These are phyloP conservation scores for Apiospora koreana DNA, from an alignment of 2,329 filamentous ascomycete genomes.

Conservation along the genomic window DNA sequence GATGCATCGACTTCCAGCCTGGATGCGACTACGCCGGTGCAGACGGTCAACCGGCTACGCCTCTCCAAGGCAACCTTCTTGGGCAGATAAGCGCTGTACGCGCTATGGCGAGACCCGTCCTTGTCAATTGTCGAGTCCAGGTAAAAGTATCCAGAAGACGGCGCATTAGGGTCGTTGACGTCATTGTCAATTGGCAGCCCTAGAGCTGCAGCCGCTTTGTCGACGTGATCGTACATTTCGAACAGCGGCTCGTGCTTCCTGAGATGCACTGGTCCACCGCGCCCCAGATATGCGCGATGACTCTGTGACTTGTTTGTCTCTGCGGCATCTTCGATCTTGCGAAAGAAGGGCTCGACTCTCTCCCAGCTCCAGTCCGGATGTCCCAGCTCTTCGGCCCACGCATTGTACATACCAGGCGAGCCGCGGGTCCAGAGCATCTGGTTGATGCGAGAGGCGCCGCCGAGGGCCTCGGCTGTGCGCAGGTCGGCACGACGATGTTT, in stretches of 20 bases:
- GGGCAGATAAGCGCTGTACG: constrained; percentile 16
- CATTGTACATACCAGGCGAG: constrained; percentile 26
- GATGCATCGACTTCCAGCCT: constrained; percentile 13
- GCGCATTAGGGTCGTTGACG: constrained; percentile 14
- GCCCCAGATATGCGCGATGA: constrained; percentile 11
- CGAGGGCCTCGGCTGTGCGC: constrained; percentile 24
- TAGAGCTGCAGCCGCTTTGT: constrained; percentile 15
- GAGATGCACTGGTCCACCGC: constrained; percentile 13
- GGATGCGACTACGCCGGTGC: constrained; percentile 14
- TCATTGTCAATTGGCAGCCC: constrained; percentile 15
- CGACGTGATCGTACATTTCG: constrained; percentile 15
- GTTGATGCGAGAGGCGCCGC: constrained; percentile 29
- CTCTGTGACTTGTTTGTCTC: neutral
- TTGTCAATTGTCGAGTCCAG: constrained; percentile 17
- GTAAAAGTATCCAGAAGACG: constrained; percentile 15
- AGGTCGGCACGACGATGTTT: constrained; percentile 11
- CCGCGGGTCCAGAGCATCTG: constrained; percentile 31
- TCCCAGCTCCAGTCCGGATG: constrained; percentile 18
- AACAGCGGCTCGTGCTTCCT: constrained; percentile 14
- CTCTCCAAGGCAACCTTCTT: constrained; percentile 10
- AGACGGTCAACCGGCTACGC: constrained; percentile 10
- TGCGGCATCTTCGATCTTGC: constrained; percentile 14
- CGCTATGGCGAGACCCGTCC: constrained; percentile 15
- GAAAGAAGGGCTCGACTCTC: constrained; percentile 18
- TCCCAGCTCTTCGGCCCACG: constrained; percentile 24